These are phyloP conservation scores for Pythium plurisporium DNA, from an alignment of 352 stramenopile species.

Conservation along the genomic window DNA sequence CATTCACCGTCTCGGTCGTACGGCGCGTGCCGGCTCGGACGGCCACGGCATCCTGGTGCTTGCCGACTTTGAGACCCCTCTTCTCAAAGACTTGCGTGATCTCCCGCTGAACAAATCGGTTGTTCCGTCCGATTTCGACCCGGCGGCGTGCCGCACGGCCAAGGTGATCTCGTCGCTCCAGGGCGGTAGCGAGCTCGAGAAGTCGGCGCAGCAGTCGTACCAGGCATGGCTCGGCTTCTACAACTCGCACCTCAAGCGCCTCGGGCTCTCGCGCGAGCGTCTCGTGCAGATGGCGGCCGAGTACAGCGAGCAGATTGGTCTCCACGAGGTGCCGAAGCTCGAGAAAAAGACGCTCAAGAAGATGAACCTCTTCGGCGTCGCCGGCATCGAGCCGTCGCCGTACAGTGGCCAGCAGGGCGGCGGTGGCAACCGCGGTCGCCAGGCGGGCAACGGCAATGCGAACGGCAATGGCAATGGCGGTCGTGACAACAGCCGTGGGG, in stretches of 20 bases:
- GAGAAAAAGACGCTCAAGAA: constrained; percentile 60
- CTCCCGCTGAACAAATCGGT: too few relatives aligned
- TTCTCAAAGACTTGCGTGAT: constrained; percentile 75
- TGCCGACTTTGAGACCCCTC: constrained; percentile 74
- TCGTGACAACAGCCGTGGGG: constrained; percentile 11
- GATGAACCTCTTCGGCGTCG: constrained; percentile 56
- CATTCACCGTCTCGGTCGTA: constrained; percentile 95
- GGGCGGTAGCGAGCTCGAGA: constrained; percentile 51
- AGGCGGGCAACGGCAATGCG: constrained; percentile 11
- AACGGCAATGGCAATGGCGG: constrained; percentile 6
- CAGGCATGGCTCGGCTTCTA: constrained; percentile 96
- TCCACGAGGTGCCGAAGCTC: constrained; percentile 44
- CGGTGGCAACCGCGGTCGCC: constrained; percentile 12
- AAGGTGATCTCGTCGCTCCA: constrained; percentile 41
- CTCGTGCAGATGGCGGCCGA: constrained; percentile 60
- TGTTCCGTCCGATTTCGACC: too few relatives aligned
- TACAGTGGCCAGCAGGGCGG: constrained; percentile 13
- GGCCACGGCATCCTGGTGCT: constrained; percentile 83
- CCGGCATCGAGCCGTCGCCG: constrained; percentile 36
- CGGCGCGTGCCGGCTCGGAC: constrained; percentile 83
- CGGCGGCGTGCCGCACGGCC: too few relatives aligned
- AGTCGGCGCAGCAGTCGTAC: constrained; percentile 87
- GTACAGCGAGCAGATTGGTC: constrained; percentile 33
- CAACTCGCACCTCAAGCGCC: constrained; percentile 63
- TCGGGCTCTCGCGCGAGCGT: constrained; percentile 30